phyloP scores from a whole-genome alignment of 306 rosid genomes.

The Dryas alaskensis region DNA sequence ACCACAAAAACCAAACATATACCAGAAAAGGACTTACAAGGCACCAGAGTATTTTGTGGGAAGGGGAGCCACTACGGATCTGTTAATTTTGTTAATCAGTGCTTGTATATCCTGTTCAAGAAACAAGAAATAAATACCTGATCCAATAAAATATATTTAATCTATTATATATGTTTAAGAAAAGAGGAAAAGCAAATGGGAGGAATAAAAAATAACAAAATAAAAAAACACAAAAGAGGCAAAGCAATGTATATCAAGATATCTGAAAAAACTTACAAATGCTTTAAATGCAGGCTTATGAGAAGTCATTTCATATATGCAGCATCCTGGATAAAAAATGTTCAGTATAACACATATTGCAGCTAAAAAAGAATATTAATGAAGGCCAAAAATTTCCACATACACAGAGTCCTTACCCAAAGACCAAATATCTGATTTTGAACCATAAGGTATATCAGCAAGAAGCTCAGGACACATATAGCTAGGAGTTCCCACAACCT shows the following conservation, averaged over 20 bases:
- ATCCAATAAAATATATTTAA: too few species aligned
- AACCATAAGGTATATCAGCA: conserved; percentile 98
- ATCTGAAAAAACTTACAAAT: conserved; percentile 64
- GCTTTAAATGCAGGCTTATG: conserved; percentile 94
- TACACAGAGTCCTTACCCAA: conserved; percentile 53
- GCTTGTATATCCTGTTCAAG: conserved; percentile 93
- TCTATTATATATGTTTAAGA: too few species aligned
- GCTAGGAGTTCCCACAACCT: conserved; percentile 99
- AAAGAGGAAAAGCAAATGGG: background rate
- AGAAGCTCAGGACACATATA: conserved; percentile 99
- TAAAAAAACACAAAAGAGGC: background rate
- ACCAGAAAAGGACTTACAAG: conserved; percentile 59
- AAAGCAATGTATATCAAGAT: background rate
- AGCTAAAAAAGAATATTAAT: conserved; percentile 19
- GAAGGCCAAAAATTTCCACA: conserved; percentile 10
- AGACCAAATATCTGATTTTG: conserved; percentile 99
- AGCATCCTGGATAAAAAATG: conserved; percentile 73
- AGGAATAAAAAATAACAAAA: background rate
- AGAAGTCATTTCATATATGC: conserved; percentile 88
- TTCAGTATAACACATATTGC: conserved; percentile 23
- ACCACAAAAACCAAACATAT: background rate
- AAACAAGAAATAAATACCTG: conserved; percentile 17
- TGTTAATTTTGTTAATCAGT: conserved; percentile 86
- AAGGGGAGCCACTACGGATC: conserved; percentile 93
- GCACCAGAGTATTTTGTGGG: conserved; percentile 88